Evolutionary conservation across 768 basidiomycete species (phyloP).

Genomic region (Tulasnella sp.): DNA sequence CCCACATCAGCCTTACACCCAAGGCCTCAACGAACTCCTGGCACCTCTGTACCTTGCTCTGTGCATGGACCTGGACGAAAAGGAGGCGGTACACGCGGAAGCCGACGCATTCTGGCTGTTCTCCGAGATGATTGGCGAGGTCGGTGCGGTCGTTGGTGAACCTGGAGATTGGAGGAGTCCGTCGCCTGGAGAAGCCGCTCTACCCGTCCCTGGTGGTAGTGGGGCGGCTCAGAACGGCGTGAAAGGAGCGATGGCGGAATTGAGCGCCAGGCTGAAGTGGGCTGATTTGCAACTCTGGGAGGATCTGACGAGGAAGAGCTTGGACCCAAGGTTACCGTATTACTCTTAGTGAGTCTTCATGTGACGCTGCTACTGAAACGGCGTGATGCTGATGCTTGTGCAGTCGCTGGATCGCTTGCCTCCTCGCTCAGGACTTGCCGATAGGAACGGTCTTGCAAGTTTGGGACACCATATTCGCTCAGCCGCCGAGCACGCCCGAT

Average conservation of each 20-base stretch:
- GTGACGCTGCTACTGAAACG: neutral
- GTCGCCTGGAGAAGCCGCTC: neutral
- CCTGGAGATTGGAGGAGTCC: conserved; percentile 18
- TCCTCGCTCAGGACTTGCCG: conserved; percentile 25
- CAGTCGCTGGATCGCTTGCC: conserved; percentile 24
- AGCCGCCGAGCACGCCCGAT: conserved; percentile 18
- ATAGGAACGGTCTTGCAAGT: conserved; percentile 12
- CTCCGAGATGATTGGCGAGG: conserved; percentile 24
- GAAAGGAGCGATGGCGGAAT: conserved; percentile 21
- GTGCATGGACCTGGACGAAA: conserved; percentile 19
- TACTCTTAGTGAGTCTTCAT: conserved; percentile 20
- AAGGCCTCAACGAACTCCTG: conserved; percentile 24
- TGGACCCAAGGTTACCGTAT: conserved; percentile 25
- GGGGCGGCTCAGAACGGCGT: conserved; percentile 18
- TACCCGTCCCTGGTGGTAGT: neutral
- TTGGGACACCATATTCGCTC: conserved; percentile 23
- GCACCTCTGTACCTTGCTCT: conserved; percentile 25
- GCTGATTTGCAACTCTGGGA: conserved; percentile 26
- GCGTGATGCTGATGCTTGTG: neutral
- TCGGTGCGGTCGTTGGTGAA: conserved; percentile 23
- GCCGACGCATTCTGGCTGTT: conserved; percentile 26
- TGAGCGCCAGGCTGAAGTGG: conserved; percentile 25
- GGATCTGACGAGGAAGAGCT: conserved; percentile 23
- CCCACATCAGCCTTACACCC: conserved; percentile 25
- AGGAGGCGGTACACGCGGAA: conserved; percentile 22